Base-by-base conservation (phyloP, 139 green algal species). In the Tetradesmus lagerheimii region DNA sequence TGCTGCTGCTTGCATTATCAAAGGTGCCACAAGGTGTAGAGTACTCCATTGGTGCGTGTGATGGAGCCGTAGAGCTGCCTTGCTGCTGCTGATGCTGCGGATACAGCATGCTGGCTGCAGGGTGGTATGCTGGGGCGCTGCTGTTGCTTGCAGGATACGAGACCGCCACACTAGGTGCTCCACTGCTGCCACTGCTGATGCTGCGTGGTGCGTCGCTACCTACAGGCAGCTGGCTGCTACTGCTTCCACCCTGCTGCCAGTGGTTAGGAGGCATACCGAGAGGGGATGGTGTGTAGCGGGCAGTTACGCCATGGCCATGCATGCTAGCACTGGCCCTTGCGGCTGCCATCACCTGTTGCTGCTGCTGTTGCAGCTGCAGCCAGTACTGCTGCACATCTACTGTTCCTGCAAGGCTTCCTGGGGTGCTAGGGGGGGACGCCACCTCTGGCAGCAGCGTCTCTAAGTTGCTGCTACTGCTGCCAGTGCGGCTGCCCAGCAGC, bases 401-500 rank as follows among this genome's bases (percentile, higher is more conserved):
- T 31, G 57, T 71, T 71, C 57, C 57, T 71, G 57, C 57, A 71
- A 71, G 57, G 57, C 57, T 71, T n/a, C 57, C 57, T 31, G 57
- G 57, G 23, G 57, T 71, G 23, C 57, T 71, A 9, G 57, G 57
- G 8, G 57, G 57, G 4, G 57, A 71, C 1, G 57, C 57, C 15
- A 71, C 57, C 18, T 71, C 57, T 71, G 57, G 20, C 23, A 71
- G 57, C 57, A 31, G 57, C 23, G 20, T n/a, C 25, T 31, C 57
- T n/a, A 71, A 23, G 57, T 71, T 71, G 57, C 57, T 79, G 71
- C 71, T 79, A 11, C 71, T 39, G 71, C 71, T 79, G 71, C 71
- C 71, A 3, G 31, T 29, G n/a, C 29, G n/a, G n/a, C 57, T 71
- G 57, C 57, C 57, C 23, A 71, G 57, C 57, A 71, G 57, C 57